Conservation (phyloP, 306 rosid species). For the Malus sylvestris region DNA sequence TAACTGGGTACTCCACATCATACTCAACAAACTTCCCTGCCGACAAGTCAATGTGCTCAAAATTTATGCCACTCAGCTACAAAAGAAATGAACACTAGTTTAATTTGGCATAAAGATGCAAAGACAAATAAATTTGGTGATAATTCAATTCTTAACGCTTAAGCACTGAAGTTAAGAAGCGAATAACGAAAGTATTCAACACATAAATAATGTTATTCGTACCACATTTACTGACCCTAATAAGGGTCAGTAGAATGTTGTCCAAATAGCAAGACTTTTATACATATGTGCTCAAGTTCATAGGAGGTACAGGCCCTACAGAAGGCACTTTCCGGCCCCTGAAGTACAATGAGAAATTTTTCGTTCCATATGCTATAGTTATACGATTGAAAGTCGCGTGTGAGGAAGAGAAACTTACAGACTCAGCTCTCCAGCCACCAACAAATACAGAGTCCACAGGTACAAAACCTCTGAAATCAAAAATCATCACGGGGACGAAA, state of each 20-base stretch:
- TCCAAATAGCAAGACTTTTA: background rate
- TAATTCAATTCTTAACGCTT: background rate
- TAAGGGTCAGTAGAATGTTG: too few species aligned
- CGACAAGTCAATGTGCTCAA: slow-evolving; percentile 68
- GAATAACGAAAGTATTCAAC: background rate
- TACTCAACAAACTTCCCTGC: slow-evolving; percentile 69
- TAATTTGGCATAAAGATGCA: background rate
- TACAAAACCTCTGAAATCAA: slow-evolving; percentile 82
- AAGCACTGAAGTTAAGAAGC: background rate
- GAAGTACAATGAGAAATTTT: background rate
- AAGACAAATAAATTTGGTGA: background rate
- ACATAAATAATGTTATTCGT: background rate
- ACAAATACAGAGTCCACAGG: slow-evolving; percentile 52
- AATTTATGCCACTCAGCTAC: slow-evolving; percentile 67
- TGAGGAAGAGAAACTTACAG: slow-evolving; percentile 52
- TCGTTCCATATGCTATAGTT: background rate
- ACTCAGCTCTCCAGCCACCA: slow-evolving; percentile 73
- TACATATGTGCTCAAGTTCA: background rate
- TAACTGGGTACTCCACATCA: slow-evolving; percentile 82
- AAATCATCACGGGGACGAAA: slow-evolving; percentile 61
- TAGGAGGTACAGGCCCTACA: background rate
- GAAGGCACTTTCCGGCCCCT: background rate
- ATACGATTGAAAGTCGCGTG: background rate
- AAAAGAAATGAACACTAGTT: slow-evolving; percentile 8
- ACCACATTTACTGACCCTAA: background rate